A percentile compares a stretch with the other conserved stretches of the same genome.
These are phyloP conservation scores for Kazachstania africana DNA, from an alignment of 805 yeast genomes.

Conservation along the genomic window DNA sequence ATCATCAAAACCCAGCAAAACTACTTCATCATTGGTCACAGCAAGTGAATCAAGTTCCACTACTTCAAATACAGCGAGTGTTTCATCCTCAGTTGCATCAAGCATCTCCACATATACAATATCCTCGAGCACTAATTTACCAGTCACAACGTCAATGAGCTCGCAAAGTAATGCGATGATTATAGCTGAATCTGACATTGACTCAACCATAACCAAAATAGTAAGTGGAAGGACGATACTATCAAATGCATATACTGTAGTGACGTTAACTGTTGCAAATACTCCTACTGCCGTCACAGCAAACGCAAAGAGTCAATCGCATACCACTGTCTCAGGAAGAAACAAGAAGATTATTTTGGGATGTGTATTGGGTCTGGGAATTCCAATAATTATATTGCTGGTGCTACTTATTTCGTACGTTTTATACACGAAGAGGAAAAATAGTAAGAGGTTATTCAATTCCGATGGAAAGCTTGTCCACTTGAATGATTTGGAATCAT, in stretches of 20 bases:
- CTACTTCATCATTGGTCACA: constrained; percentile 1
- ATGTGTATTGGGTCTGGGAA: constrained; percentile 61
- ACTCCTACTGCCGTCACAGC: too few species aligned
- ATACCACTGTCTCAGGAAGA: constrained; percentile 28
- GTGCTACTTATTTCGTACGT: too few species aligned
- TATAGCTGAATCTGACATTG: constrained; percentile 2
- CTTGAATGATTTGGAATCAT: too few species aligned
- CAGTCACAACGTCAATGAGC: background rate
- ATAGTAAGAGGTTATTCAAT: too few species aligned
- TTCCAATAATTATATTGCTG: constrained; percentile 46
- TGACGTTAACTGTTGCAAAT: constrained; percentile 20
- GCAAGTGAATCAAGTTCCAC: background rate
- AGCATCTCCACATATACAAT: background rate
- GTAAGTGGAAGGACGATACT: constrained; percentile 26
- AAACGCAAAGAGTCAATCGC: background rate
- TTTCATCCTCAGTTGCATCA: background rate
- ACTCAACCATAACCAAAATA: constrained; percentile 18
- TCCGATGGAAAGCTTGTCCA: constrained; percentile 29
- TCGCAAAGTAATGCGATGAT: background rate
- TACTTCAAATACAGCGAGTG: background rate
- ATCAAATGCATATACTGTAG: constrained; percentile 23
- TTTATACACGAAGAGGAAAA: too few species aligned
- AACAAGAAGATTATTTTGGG: constrained; percentile 50
- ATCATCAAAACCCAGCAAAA: constrained; percentile 5
- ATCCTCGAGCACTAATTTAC: background rate